phyloP scores from a whole-genome alignment of 805 yeast species.

The Metschnikowia aberdeeniae region DNA sequence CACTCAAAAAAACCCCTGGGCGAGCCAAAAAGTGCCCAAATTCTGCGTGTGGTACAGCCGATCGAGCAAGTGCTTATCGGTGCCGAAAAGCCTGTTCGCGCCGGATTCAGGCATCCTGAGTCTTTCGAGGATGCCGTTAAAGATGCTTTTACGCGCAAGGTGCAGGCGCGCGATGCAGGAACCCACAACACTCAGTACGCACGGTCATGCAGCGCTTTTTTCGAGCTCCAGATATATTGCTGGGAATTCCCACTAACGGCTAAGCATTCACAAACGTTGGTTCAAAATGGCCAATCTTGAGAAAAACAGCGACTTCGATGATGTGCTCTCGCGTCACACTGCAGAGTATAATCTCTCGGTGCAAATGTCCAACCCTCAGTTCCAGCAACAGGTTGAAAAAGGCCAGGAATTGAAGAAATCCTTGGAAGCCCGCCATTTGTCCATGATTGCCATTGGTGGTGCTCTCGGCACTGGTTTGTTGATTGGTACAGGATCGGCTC shows the following conservation, averaged over 20 bases:
- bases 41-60: no score
- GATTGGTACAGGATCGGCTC: slow-evolving; percentile 71
- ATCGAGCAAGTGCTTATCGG: no score
- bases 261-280: no score
- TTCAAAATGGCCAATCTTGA: slow-evolving; percentile 14
- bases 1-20: background rate
- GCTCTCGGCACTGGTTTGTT: slow-evolving; percentile 78
- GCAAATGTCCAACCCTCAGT: slow-evolving; percentile 41
- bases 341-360: slow-evolving; percentile 47
- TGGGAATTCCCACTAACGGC: background rate
- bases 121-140: no score
- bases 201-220: background rate
- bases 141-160: no score
- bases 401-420: slow-evolving; percentile 43
- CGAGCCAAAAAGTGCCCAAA: background rate
- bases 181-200: background rate
- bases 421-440: slow-evolving; percentile 49
- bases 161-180: no score
- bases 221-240: background rate
- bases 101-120: no score
- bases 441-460: slow-evolving; percentile 80
- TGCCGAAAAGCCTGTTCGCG: no score
- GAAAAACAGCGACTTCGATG: slow-evolving; percentile 23
- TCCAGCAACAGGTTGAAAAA: slow-evolving; percentile 30
- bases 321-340: slow-evolving; percentile 39